Base-by-base conservation (phyloP, 371 early-diverging fungal species). In the Smittium culicis region DNA sequence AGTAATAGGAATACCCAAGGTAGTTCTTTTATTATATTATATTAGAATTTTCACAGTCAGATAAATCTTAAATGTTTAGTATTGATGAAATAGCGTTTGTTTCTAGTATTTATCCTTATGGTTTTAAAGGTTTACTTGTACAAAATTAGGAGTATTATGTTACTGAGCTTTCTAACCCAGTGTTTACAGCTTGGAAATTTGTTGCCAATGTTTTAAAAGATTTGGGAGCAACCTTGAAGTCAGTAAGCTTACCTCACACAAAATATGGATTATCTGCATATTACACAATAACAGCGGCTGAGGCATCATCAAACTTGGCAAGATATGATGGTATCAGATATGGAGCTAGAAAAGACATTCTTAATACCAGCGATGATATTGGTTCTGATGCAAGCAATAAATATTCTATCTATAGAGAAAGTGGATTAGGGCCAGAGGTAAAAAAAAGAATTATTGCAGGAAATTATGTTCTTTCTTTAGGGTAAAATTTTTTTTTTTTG, bases 291-390 rank as follows among this genome's bases (percentile, higher is more conserved):
- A 94, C 92, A 1, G 81, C 88, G 8, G 93, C 94, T 14, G 96
- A 95, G 75, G 95, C 96, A 2, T 86, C 88, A 17, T 92, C 92
- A 24, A 94, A 93, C 71, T 71, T 96, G 69, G 86, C 94, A 63
- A 79, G 91, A 65, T 96, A 82, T 68, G 92, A 93, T 74, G 96
- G 96, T 1, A 71, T 91, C 17, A 82, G 91, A 62, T 94, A 87
- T 74, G 95, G 92, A 79, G 71, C 66, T 64, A 67, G 30, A 45
- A 33, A 5, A 56, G 71, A 0, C 28, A 35, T 24, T 33, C n/a
- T 11, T 8, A 31, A 17, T 63, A 11, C 2, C 31, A 17, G 16
- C 3, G 61, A 71, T 1, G 3, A 55, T 28, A 28, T 56, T 20
- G n/a, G 27, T 16, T 29, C 28, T 54, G 69, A 68, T 60, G 73